Conservation (phyloP, 257 asterid species). For the Capsicum pubescens region DNA sequence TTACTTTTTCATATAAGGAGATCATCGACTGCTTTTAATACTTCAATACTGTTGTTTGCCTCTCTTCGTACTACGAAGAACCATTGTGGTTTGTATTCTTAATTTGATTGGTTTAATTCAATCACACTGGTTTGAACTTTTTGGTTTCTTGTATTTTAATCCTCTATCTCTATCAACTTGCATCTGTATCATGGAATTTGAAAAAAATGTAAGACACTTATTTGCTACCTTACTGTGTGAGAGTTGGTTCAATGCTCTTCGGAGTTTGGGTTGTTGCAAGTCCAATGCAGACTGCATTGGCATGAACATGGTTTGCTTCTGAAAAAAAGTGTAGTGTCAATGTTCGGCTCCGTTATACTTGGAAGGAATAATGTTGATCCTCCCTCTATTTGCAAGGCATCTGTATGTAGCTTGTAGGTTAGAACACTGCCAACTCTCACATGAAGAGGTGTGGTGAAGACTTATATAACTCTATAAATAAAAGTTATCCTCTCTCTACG, state of each 20-base stretch:
- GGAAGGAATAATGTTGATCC: background rate
- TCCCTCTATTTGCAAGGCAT: constrained; percentile 3
- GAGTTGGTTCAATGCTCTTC: background rate
- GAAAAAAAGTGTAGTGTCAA: background rate
- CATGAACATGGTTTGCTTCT: background rate
- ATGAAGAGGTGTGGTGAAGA: background rate
- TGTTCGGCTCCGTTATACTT: background rate
- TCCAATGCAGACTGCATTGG: background rate
- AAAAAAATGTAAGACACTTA: background rate
- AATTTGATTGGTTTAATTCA: constrained; percentile 7
- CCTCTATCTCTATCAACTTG: constrained; percentile 6
- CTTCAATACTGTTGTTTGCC: background rate
- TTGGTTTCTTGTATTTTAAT: background rate
- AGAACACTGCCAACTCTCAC: constrained; percentile 13
- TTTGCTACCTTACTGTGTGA: background rate
- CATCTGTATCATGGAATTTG: background rate
- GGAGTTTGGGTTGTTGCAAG: constrained; percentile 8
- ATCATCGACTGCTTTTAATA: background rate
- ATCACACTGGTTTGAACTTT: background rate
- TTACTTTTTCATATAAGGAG: background rate
- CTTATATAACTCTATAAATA: background rate
- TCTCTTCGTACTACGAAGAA: background rate
- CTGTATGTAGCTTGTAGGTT: background rate
- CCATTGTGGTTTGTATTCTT: constrained; percentile 7
- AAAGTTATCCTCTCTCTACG: background rate